These are phyloP conservation scores for Chlamydomonas sp. DNA, from an alignment of 139 green algal species.

Conservation along the genomic window DNA sequence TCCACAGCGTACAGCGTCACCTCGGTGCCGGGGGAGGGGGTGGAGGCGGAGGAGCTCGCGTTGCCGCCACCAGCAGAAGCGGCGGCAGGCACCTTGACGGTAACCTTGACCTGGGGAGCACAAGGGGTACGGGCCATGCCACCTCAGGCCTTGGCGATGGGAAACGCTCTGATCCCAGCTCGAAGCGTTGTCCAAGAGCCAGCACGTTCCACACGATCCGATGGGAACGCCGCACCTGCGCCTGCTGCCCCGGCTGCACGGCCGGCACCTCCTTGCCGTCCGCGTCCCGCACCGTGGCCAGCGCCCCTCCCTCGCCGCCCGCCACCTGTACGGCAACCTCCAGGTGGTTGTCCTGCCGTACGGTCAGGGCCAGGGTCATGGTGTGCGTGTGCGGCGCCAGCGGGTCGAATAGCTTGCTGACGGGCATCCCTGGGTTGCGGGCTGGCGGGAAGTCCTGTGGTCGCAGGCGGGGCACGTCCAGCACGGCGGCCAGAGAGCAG, in stretches of 20 bases:
- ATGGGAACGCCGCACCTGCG: neutral
- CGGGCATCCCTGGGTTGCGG: neutral
- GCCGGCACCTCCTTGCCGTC: neutral
- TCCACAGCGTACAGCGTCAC: conserved; percentile 67
- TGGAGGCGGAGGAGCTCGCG: too few species aligned
- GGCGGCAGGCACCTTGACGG: too few species aligned
- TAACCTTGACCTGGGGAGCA: too few species aligned
- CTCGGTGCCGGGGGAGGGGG: neutral
- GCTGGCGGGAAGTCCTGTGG: too few species aligned
- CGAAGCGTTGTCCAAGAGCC: too few species aligned
- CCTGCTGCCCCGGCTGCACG: neutral
- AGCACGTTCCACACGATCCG: too few species aligned
- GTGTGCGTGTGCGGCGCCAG: conserved; percentile 8
- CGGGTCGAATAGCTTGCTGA: conserved; percentile 47
- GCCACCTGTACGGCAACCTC: neutral
- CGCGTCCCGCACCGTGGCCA: neutral
- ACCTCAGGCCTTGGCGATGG: too few species aligned
- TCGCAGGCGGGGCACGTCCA: conserved; percentile 29
- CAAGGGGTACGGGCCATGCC: too few species aligned
- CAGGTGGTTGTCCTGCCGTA: conserved; percentile 10
- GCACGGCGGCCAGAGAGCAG: conserved; percentile 29
- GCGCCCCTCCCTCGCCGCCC: neutral
- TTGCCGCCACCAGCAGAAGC: too few species aligned
- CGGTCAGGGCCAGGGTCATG: neutral
- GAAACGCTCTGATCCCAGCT: too few species aligned